Percentiles rank a stretch among this genome's conserved stretches.
These are phyloP conservation scores for Hemileia vastatrix DNA, from an alignment of 1,284 basidiomycete species.

Conservation along the genomic window DNA sequence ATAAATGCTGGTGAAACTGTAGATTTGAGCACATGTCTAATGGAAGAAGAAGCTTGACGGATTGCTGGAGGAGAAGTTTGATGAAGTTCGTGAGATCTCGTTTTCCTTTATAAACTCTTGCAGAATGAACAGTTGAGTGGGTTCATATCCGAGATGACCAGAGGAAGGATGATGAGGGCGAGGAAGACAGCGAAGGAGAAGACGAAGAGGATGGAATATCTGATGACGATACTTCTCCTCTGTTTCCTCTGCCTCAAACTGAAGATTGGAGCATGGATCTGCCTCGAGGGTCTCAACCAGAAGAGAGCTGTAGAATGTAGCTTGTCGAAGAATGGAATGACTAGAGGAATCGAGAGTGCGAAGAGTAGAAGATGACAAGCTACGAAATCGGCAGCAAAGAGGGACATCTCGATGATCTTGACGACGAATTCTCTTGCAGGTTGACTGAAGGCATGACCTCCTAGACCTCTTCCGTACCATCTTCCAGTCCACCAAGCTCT, in stretches of 20 bases:
- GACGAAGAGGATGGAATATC: conserved; percentile 73
- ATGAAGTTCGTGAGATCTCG: neutral
- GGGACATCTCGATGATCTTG: conserved; percentile 44
- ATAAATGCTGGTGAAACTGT: no score
- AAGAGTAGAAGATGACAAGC: conserved; percentile 61
- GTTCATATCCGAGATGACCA: conserved; percentile 29
- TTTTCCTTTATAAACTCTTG: conserved; percentile 22
- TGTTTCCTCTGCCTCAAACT: conserved; percentile 74
- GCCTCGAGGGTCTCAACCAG: conserved; percentile 52
- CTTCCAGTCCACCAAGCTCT: conserved; percentile 45
- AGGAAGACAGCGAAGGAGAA: conserved; percentile 63
- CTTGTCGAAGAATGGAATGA: conserved; percentile 76
- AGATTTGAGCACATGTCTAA: no score
- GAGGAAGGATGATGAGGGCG: conserved; percentile 51
- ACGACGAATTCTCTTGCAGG: conserved; percentile 43
- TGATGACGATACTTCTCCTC: conserved; percentile 64
- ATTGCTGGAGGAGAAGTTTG: no score
- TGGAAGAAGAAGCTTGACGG: no score
- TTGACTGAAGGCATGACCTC: conserved; percentile 43
- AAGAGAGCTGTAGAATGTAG: conserved; percentile 75
- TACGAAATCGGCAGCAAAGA: conserved; percentile 43
- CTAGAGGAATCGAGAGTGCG: conserved; percentile 66
- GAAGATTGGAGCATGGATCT: conserved; percentile 85
- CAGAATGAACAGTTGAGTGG: conserved; percentile 29
- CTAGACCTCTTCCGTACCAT: conserved; percentile 43